These are phyloP conservation scores for Cryptococcus depauperatus DNA, from an alignment of 1,284 basidiomycete genomes.

Conservation along the genomic window DNA sequence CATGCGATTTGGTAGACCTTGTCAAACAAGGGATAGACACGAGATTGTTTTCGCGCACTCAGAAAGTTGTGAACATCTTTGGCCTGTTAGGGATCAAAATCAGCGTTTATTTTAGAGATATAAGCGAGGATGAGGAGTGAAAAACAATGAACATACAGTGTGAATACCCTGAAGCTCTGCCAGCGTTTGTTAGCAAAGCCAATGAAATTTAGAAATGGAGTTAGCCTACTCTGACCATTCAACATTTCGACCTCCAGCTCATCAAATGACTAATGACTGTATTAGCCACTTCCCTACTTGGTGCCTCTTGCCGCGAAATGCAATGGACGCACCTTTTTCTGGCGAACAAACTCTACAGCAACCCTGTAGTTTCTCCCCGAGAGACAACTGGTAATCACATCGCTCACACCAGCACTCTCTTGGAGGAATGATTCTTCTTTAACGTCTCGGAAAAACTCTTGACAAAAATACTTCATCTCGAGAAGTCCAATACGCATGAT, in stretches of 20 bases:
- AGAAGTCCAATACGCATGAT: constrained; percentile 53
- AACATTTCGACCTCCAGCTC: constrained; percentile 52
- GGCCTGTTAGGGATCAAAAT: no score
- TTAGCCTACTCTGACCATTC: constrained; percentile 50
- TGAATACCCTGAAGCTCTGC: constrained; percentile 49
- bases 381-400: constrained; percentile 50
- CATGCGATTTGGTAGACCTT: constrained; percentile 47
- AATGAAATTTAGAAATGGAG: neutral
- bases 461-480: constrained; percentile 49
- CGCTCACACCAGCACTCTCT: constrained; percentile 50
- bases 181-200: neutral
- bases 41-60: constrained; percentile 45
- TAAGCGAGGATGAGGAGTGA: neutral
- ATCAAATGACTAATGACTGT: constrained; percentile 44
- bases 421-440: constrained; percentile 50
- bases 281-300: neutral
- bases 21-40: constrained; percentile 52
- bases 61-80: constrained; percentile 51
- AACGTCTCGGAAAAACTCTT: constrained; percentile 52
- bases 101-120: no score
- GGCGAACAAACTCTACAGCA: constrained; percentile 48
- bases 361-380: constrained; percentile 52
- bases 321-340: constrained; percentile 42
- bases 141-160: constrained; percentile 31
- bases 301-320: no score